Base-by-base conservation (phyloP, 768 basidiomycete species). In the Trametes punicea region DNA sequence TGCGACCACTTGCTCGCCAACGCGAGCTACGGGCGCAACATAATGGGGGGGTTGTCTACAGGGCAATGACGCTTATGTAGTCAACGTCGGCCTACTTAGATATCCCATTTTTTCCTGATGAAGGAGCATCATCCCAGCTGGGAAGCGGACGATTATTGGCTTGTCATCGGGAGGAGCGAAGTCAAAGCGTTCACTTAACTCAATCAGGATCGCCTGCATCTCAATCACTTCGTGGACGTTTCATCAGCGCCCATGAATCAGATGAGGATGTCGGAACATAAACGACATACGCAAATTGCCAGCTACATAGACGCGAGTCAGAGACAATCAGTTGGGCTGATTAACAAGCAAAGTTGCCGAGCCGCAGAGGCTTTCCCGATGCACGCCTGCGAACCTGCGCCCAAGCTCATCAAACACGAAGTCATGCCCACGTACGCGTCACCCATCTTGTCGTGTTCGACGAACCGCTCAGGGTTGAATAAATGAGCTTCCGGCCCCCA, bases 171-270 rank as follows among this genome's bases (percentile, higher is more conserved):
- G 71, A 27, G 72, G 63, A 25, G 64, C 41, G 44, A 70, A 72
- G 41, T 70, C 64, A 53, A 75, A 75, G 44, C 69, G 68, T 56
- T 71, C 70, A 20, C 74, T 55, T 25, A 75, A 68, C 36, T 72
- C 69, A 15, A 68, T 63, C 13, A 70, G 59, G 39, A 74, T 63
- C 3, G 67, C 65, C 49, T 73, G 72, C 63, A 70, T 67, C 51
- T 75, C 73, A 21, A 71, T 63, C 15, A 72, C 60, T 46, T 59
- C 70, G 29, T 16, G 2, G 64, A n/a, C n/a, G n/a, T n/a, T n/a
- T n/a, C n/a, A n/a, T n/a, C n/a, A n/a, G n/a, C n/a, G n/a, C 36
- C 56, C 59, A 1, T 70, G 69, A 7, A 76, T 59, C 11, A 67
- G 55, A 0, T 13, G 6, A 2, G 26, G 8, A 3, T 5, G 5